Base-by-base conservation (phyloP, 257 asterid genomes). In the Vinca minor region DNA sequence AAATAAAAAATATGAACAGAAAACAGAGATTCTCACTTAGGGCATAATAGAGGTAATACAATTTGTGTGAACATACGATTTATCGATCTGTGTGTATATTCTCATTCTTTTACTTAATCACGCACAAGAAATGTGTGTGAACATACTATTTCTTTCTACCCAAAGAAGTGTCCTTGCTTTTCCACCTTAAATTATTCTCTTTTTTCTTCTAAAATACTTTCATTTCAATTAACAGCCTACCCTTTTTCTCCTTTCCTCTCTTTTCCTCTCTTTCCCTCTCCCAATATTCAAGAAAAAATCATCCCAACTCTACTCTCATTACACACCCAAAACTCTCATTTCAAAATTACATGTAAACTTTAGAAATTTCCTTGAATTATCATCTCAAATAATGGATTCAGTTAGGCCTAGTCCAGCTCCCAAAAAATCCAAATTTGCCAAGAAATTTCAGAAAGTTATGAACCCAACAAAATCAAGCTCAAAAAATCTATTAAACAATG, bases 391-490 rank as follows among this genome's bases (percentile, higher is more conserved):
- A 66, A 89, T 89, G 97, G 97, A 89, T 63, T 82, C 96, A 48
- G 23, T 70, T 54, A 70, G 76, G 66, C 82, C 82, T 5, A 41
- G 68, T 68, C 80, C 80, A 48, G 73, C 77, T 59, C 77, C 86
- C 25, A 72, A 65, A 58, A 84, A 68, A 65, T 73, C 83, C 83
- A 87, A 74, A 66, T 59, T 88, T 39, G 81, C 90, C 13, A 83
- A 69, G 74, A 84, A 85, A 14, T 79, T 91, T 29, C 88, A 78
- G 13, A 87, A 59, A 68, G 87, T 86, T 5, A 80, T 85, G 17
- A 77, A 68, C 20, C 81, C 73, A 26, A 90, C 73, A 26, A 90
- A 83, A 77, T 50, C 77, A 12, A 63, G 76, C 38, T 35, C 81
- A 4, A 82, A 76, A 26, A 60, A 45, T 6, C 75, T 77, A 36